Evolutionary conservation across 305 asterid genomes (phyloP), one percentile per base, ranked within the genome.

Genomic region (Ilex paraguariensis): DNA sequence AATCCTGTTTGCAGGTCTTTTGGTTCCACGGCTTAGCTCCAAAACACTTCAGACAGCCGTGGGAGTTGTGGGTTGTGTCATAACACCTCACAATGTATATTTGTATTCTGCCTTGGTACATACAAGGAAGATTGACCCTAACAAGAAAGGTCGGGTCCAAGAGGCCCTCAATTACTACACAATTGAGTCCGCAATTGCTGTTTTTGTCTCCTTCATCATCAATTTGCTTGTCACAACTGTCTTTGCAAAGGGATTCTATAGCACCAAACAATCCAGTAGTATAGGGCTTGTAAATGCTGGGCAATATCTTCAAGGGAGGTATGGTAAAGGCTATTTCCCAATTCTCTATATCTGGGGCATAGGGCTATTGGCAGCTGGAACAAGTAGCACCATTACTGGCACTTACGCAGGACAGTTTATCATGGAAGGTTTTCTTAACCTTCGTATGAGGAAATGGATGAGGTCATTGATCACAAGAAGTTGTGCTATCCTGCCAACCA

Each of bases 361-460:
- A 2, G 96, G 96, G 13, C 78, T 88, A 15, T 74, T 86, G 16
- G 90, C 95, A 31, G 96, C 96, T 4, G 96, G 95, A 33, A 91
- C 86, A 75, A 88, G 95, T 65, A 86, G 95, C 77, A 88, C 95
- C 31, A 84, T 84, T 62, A 82, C 95, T 5, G 96, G 96, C 16
- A 88, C 96, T 17, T 87, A 85, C 56, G 90, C 95, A 1, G 91
- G 95, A 7, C 95, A 87, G 82, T 87, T 87, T 66, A 88, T 88
- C 7, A 88, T 88, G 96, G 91, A 74, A 5, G 94, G 95, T n/a
- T 87, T 87, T 59, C 87, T 87, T 31, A 77, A 87, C 57, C 87
- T 87, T 13, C 74, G 56, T 55, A 75, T 87, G 55, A 82, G 73
- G 77, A 84, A 82, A 73, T 87, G 92, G 86, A 64, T 84, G 9